Evolutionary conservation across 2,329 filamentous ascomycete genomes (phyloP).

Genomic region (Pseudogymnoascus verrucosus): DNA sequence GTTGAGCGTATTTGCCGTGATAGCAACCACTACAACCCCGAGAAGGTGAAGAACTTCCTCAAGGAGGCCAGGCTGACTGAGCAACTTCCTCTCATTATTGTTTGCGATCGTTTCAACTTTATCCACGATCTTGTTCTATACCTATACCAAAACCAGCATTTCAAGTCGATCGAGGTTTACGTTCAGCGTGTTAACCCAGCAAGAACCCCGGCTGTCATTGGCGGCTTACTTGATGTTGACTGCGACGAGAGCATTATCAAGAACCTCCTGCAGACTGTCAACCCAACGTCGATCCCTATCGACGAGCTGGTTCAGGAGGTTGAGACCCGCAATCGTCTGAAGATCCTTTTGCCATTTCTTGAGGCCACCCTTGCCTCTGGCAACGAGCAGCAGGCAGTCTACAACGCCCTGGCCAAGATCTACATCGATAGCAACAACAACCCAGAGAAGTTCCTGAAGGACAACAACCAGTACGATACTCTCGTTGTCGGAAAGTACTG

Average conservation of each 20-base stretch:
- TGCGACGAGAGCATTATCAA: slow-evolving; percentile 97
- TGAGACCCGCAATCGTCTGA: slow-evolving; percentile 90
- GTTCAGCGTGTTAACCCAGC: slow-evolving; percentile 94
- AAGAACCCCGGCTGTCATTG: slow-evolving; percentile 84
- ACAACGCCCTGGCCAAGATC: slow-evolving; percentile 96
- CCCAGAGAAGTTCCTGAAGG: slow-evolving; percentile 92
- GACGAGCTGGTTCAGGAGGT: slow-evolving; percentile 91
- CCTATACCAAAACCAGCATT: slow-evolving; percentile 98
- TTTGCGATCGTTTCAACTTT: slow-evolving; percentile 99
- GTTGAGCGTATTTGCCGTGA: slow-evolving; percentile 97
- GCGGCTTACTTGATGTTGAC: slow-evolving; percentile 89
- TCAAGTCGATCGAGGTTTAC: slow-evolving; percentile 97
- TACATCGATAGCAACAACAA: slow-evolving; percentile 99
- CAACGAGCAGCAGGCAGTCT: slow-evolving; percentile 93
- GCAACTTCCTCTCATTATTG: slow-evolving; percentile 92
- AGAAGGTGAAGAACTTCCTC: slow-evolving; percentile 98
- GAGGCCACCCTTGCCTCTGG: slow-evolving; percentile 83
- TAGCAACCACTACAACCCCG: slow-evolving; percentile 79
- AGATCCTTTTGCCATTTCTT: slow-evolving; percentile 91
- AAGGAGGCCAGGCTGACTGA: slow-evolving; percentile 91
- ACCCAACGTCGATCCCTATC: slow-evolving; percentile 78
- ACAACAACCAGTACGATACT: slow-evolving; percentile 95
- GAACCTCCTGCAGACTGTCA: slow-evolving; percentile 75
- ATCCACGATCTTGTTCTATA: slow-evolving; percentile 94
- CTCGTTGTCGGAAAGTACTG: slow-evolving; percentile 93